These are phyloP conservation scores for Boletellus ananiceps DNA, from an alignment of 768 basidiomycete species.

Conservation along the genomic window DNA sequence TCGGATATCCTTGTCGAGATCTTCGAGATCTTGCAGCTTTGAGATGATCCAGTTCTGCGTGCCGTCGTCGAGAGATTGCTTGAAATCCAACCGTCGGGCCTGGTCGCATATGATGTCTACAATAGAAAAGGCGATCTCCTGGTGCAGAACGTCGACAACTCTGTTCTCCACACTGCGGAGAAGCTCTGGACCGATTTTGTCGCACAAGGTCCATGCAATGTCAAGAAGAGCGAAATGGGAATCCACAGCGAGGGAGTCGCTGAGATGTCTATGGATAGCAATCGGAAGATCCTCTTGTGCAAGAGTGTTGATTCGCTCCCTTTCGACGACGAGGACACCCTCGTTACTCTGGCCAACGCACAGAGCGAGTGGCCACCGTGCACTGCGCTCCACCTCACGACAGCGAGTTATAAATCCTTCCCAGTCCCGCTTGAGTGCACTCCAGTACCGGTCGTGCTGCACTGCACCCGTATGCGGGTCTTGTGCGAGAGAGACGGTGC, in stretches of 20 bases:
- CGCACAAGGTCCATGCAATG: constrained; percentile 58
- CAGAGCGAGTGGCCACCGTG: constrained; percentile 73
- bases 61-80: constrained; percentile 55
- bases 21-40: constrained; percentile 51
- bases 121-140: constrained; percentile 75
- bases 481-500: constrained; percentile 67
- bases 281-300: constrained; percentile 67
- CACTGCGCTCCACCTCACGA: constrained; percentile 83
- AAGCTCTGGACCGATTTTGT: constrained; percentile 53
- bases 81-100: constrained; percentile 48
- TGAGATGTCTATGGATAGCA: constrained; percentile 47
- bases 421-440: constrained; percentile 87
- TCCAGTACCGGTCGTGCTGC: constrained; percentile 77
- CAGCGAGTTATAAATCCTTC: constrained; percentile 92
- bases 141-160: constrained; percentile 61
- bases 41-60: constrained; percentile 57
- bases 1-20: constrained; percentile 53
- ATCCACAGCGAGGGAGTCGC: constrained; percentile 42
- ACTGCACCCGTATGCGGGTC: constrained; percentile 77
- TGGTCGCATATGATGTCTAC: constrained; percentile 71
- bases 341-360: constrained; percentile 39
- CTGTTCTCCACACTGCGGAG: constrained; percentile 55
- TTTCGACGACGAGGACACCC: constrained; percentile 62
- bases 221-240: constrained; percentile 54
- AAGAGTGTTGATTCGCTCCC: constrained; percentile 68